Conservation (phyloP, 345 rosid genomes). For the Populus pruinosa region DNA sequence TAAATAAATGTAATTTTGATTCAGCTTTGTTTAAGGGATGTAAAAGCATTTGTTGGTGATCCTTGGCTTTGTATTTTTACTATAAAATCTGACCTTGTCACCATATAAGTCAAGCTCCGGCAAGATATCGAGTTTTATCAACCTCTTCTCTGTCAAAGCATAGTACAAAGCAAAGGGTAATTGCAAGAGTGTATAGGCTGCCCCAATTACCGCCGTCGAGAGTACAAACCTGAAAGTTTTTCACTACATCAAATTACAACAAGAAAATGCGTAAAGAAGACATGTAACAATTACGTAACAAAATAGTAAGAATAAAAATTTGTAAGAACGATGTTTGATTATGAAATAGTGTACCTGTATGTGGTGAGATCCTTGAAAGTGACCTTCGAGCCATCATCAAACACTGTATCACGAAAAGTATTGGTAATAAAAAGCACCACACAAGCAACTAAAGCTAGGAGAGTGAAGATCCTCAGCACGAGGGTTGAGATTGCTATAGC, state of each 20-base stretch:
- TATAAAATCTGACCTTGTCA: conserved; percentile 21
- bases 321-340: too few species aligned
- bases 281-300: too few species aligned
- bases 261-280: too few species aligned
- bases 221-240: conserved; percentile 22
- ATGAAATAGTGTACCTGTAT: conserved; percentile 17
- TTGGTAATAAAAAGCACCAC: conserved; percentile 15
- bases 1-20: too few species aligned
- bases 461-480: conserved; percentile 30
- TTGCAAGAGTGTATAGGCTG: conserved; percentile 24
- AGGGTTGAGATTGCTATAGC: conserved; percentile 19
- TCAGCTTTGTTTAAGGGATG: background rate
- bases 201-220: conserved; percentile 16
- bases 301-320: background rate
- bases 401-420: background rate
- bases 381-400: conserved; percentile 9
- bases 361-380: conserved; percentile 33
- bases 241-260: background rate
- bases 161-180: conserved; percentile 27
- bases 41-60: background rate
- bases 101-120: conserved; percentile 34
- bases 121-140: conserved; percentile 12
- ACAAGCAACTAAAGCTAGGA: conserved; percentile 15
- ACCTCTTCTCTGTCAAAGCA: conserved; percentile 20
- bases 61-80: too few species aligned